Percentiles rank a stretch among this genome's conserved stretches.
Conservation (phyloP, 2,329 filamentous ascomycete species). For the Falciphora oryzae region DNA sequence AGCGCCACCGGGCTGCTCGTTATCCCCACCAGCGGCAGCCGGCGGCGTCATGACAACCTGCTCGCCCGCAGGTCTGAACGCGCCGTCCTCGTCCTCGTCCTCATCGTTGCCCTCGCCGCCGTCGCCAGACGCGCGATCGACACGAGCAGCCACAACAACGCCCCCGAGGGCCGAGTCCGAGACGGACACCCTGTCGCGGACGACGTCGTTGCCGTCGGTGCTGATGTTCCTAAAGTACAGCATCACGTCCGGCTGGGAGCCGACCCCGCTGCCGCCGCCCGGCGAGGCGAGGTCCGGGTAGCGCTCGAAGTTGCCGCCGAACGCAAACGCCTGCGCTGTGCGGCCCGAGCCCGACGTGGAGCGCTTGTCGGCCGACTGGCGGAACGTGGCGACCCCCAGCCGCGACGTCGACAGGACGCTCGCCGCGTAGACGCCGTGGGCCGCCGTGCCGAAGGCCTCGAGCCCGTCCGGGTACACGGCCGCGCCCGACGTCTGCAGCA, state of each 20-base stretch:
- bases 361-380: conserved; percentile 36
- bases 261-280: conserved; percentile 17
- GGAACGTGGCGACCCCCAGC: conserved; percentile 52
- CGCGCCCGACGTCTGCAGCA: conserved; percentile 30
- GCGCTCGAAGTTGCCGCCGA: conserved; percentile 36
- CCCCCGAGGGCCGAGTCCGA: background rate
- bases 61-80: background rate
- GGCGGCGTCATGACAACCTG: conserved; percentile 5
- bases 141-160: background rate
- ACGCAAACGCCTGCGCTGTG: conserved; percentile 50
- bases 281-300: conserved; percentile 9
- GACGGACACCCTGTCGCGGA: conserved; percentile 39
- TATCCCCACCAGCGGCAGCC: background rate
- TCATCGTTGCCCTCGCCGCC: background rate
- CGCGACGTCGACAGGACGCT: conserved; percentile 46
- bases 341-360: conserved; percentile 45
- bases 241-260: conserved; percentile 25
- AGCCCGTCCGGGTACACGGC: conserved; percentile 52
- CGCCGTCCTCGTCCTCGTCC: background rate
- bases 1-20: too few species aligned
- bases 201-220: conserved; percentile 47
- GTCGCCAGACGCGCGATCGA: background rate
- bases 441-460: conserved; percentile 43
- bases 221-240: conserved; percentile 54
- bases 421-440: conserved; percentile 15